A percentile compares a stretch with the other conserved stretches of the same genome.
Conservation (phyloP, 768 basidiomycete species). For the Crepidotus variabilis region DNA sequence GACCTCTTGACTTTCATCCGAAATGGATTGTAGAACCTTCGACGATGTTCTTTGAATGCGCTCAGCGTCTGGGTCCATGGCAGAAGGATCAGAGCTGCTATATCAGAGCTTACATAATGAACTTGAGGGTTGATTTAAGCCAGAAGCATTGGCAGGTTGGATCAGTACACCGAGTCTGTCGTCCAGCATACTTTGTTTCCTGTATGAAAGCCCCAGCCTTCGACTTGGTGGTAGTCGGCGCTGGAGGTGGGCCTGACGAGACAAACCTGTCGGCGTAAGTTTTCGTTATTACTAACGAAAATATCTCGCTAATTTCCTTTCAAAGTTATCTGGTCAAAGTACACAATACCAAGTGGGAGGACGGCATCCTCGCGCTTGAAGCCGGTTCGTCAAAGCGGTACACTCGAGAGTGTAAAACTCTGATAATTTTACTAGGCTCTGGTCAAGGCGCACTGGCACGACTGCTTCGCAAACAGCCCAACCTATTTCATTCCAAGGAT, state of each 20-base stretch:
- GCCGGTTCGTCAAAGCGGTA: conserved; percentile 57
- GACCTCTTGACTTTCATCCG: too few relatives aligned
- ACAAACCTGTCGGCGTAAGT: conserved; percentile 84
- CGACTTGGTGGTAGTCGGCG: conserved; percentile 73
- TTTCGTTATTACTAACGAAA: conserved; percentile 4
- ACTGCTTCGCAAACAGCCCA: conserved; percentile 54
- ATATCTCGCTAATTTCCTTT: conserved; percentile 12
- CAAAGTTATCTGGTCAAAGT: conserved; percentile 88
- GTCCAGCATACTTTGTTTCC: too few relatives aligned
- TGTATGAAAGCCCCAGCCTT: conserved; percentile 37
- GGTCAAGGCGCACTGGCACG: conserved; percentile 74
- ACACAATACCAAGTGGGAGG: conserved; percentile 59
- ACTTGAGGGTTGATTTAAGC: background rate
- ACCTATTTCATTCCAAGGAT: conserved; percentile 42
- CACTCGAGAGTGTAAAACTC: background rate
- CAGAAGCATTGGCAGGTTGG: background rate
- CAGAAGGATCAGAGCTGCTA: too few relatives aligned
- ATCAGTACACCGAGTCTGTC: background rate
- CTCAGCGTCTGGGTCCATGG: too few relatives aligned
- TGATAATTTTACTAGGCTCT: conserved; percentile 52
- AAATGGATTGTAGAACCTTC: too few relatives aligned
- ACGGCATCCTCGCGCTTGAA: conserved; percentile 82
- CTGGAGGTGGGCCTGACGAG: conserved; percentile 89
- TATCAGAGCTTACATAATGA: background rate
- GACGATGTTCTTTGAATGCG: too few relatives aligned